Evolutionary conservation across 1,284 basidiomycete species (phyloP).

Genomic region (Cutaneotrichosporon spelunceum): DNA sequence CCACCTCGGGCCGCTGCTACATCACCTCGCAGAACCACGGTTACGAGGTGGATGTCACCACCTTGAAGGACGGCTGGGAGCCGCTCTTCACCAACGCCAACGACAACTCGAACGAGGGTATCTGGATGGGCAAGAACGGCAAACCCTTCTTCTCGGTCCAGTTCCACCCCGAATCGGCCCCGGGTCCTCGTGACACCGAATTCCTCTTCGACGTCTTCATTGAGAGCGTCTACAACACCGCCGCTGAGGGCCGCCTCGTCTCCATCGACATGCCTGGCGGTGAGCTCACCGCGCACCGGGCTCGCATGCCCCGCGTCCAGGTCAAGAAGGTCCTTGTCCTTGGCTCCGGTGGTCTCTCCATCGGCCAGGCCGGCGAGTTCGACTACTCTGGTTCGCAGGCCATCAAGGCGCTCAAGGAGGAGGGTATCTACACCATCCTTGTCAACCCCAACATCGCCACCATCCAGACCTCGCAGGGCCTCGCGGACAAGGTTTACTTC

Average conservation of each 20-base stretch:
- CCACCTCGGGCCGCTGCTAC: constrained; percentile 91
- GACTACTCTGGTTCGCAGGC: constrained; percentile 99
- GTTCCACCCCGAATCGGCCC: constrained; percentile 98
- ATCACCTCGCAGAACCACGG: constrained; percentile 99
- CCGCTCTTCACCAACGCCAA: constrained; percentile 96
- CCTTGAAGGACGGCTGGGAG: constrained; percentile 82
- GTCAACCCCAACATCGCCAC: constrained; percentile 99
- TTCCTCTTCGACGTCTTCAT: constrained; percentile 99
- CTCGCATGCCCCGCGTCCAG: constrained; percentile 66
- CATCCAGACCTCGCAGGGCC: constrained; percentile 93
- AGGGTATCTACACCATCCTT: constrained; percentile 97
- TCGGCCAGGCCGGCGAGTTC: constrained; percentile 98
- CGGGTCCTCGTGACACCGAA: constrained; percentile 98
- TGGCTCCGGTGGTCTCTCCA: constrained; percentile 95
- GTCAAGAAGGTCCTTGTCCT: constrained; percentile 94
- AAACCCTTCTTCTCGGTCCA: constrained; percentile 97
- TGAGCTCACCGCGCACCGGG: constrained; percentile 69
- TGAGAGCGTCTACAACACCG: constrained; percentile 75
- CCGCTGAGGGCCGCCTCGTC: constrained; percentile 63
- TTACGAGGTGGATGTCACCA: constrained; percentile 82
- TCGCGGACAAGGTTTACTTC: constrained; percentile 99
- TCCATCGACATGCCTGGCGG: constrained; percentile 87
- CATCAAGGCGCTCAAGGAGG: constrained; percentile 97
- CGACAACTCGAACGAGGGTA: constrained; percentile 95
- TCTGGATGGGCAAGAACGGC: constrained; percentile 76